A percentile compares a stretch with the other conserved stretches of the same genome.
Conservation (phyloP, 805 yeast genomes). For the Candida dajiaensis region DNA sequence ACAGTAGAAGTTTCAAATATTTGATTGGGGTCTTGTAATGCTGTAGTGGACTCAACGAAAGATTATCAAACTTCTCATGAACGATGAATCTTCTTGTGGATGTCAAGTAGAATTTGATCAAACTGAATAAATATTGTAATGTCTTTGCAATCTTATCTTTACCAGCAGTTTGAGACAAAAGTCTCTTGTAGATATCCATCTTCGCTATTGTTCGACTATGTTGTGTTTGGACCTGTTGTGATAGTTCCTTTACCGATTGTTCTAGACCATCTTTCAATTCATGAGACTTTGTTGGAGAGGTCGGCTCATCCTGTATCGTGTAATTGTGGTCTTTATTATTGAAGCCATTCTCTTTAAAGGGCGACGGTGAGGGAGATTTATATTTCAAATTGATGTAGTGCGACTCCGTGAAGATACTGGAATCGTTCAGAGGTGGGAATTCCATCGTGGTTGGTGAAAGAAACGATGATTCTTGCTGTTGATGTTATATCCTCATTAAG, state of each 20-base stretch:
- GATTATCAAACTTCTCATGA: slow-evolving; percentile 22
- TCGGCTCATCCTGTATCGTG: neutral
- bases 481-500: neutral
- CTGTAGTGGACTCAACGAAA: slow-evolving; percentile 23
- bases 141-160: slow-evolving; percentile 69
- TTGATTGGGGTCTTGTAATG: slow-evolving; percentile 21
- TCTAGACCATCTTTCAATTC: neutral
- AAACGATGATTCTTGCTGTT: neutral
- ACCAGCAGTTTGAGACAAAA: slow-evolving; percentile 54
- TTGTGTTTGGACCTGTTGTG: neutral
- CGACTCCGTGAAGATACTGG: slow-evolving; percentile 15
- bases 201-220: slow-evolving; percentile 5
- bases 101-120: slow-evolving; percentile 43
- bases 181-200: slow-evolving; percentile 42
- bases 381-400: slow-evolving; percentile 16
- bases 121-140: slow-evolving; percentile 50
- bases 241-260: neutral
- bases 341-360: slow-evolving; percentile 5
- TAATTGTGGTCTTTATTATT: neutral
- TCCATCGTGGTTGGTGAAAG: neutral
- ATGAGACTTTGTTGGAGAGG: neutral
- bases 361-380: slow-evolving; percentile 21
- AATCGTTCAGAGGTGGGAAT: slow-evolving; percentile 7
- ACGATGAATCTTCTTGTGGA: slow-evolving; percentile 29
- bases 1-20: slow-evolving; percentile 18